Conservation (phyloP, 1,284 basidiomycete genomes). For the Entoloma clypeatum region DNA sequence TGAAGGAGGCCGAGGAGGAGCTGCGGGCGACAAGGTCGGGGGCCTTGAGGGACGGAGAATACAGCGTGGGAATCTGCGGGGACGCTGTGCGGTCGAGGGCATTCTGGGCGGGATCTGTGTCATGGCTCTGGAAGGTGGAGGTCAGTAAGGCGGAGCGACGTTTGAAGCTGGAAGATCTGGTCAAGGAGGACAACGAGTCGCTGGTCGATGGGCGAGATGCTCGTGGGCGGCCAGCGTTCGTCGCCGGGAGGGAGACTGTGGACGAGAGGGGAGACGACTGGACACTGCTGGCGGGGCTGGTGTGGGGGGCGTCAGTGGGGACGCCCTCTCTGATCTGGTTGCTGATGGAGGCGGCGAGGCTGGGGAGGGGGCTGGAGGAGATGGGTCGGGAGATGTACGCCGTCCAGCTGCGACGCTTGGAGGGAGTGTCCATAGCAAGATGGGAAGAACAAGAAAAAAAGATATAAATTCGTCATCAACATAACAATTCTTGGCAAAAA, state of each 20-base stretch:
- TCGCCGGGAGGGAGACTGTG: neutral
- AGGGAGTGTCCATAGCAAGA: no score
- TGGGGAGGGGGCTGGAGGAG: no score
- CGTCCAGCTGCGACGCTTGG: no score
- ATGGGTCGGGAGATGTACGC: no score
- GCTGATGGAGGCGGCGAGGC: no score
- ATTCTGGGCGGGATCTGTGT: slow-evolving; percentile 41
- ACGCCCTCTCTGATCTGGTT: no score
- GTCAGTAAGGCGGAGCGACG: slow-evolving; percentile 31
- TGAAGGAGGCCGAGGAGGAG: slow-evolving; percentile 43
- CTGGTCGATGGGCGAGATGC: slow-evolving; percentile 19
- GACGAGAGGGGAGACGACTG: no score
- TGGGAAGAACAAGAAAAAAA: no score
- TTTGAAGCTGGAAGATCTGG: slow-evolving; percentile 29
- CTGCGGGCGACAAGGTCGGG: slow-evolving; percentile 32
- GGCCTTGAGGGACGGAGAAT: slow-evolving; percentile 20
- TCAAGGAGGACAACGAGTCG: slow-evolving; percentile 23
- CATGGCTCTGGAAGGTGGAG: slow-evolving; percentile 36
- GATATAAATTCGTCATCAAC: no score
- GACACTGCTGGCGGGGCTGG: no score
- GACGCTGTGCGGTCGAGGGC: slow-evolving; percentile 50
- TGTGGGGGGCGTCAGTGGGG: no score
- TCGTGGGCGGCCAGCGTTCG: slow-evolving; percentile 3
- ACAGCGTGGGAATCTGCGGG: slow-evolving; percentile 24
- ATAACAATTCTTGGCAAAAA: no score